Conservation (phyloP, 1,139 yeast species). For the Maudiozyma humilis region DNA sequence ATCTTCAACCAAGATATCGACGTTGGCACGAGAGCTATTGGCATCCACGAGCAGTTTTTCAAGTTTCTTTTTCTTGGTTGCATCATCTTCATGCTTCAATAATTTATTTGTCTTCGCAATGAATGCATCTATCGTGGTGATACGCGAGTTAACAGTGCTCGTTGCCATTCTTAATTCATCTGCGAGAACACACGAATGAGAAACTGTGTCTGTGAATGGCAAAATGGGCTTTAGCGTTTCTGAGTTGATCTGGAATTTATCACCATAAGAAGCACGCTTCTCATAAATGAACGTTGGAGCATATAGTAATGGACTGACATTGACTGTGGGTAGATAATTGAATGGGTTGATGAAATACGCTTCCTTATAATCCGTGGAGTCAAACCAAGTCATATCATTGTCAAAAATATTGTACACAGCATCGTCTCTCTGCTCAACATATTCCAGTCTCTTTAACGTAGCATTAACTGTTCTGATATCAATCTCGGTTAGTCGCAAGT, state of each 20-base stretch:
- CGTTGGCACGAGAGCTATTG: constrained; percentile 24
- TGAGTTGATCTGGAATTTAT: constrained; percentile 33
- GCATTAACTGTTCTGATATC: constrained; percentile 71
- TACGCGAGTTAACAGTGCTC: constrained; percentile 20
- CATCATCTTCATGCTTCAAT: constrained; percentile 6
- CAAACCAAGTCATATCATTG: constrained; percentile 62
- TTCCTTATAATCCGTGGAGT: constrained; percentile 73
- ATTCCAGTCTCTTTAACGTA: constrained; percentile 47
- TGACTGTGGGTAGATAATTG: constrained; percentile 47
- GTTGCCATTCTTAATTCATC: constrained; percentile 18
- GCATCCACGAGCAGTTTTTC: constrained; percentile 19
- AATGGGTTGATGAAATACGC: constrained; percentile 37
- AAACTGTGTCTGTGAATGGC: constrained; percentile 40
- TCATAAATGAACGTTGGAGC: constrained; percentile 74
- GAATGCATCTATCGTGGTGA: constrained; percentile 20
- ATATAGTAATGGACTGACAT: constrained; percentile 54
- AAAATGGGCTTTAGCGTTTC: constrained; percentile 29
- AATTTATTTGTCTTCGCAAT: constrained; percentile 17
- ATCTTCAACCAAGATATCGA: constrained; percentile 37
- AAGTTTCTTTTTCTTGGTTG: constrained; percentile 13
- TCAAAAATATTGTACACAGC: constrained; percentile 30
- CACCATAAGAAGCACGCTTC: constrained; percentile 49
- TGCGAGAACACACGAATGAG: constrained; percentile 62
- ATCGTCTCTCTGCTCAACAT: constrained; percentile 32
- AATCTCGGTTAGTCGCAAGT: constrained; percentile 33